Evolutionary conservation across 345 rosid genomes (phyloP).

Genomic region (Gossypium longicalyx): DNA sequence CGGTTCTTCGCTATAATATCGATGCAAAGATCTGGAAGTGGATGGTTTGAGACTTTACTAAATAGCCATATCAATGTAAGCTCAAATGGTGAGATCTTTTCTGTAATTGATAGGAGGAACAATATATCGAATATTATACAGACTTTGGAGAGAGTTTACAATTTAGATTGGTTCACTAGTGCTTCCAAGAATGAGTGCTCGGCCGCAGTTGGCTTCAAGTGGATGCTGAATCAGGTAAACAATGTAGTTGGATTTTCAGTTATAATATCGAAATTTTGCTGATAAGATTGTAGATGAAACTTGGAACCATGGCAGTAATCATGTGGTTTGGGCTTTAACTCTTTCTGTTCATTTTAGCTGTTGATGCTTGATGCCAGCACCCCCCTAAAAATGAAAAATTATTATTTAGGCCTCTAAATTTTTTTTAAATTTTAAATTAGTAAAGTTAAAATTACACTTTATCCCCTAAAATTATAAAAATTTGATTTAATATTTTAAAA

Average conservation of each 20-base stretch:
- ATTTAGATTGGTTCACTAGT: conserved; percentile 81
- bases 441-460: too few species aligned
- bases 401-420: too few species aligned
- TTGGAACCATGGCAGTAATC: background rate
- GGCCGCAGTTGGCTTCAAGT: conserved; percentile 92
- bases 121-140: conserved; percentile 55
- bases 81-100: conserved; percentile 94
- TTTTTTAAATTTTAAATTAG: too few species aligned
- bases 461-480: too few species aligned
- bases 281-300: background rate
- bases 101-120: conserved; percentile 52
- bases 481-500: too few species aligned
- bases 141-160: conserved; percentile 77
- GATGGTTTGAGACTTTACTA: conserved; percentile 96
- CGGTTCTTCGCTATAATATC: conserved; percentile 80
- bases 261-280: background rate
- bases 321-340: background rate
- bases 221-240: conserved; percentile 96
- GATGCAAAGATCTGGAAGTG: conserved; percentile 97
- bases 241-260: background rate
- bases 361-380: too few species aligned
- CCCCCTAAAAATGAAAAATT: too few species aligned
- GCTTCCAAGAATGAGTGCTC: conserved; percentile 97
- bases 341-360: background rate
- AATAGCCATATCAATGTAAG: conserved; percentile 88